Conservation (phyloP, 1,284 basidiomycete species). For the Puccinia horiana region DNA sequence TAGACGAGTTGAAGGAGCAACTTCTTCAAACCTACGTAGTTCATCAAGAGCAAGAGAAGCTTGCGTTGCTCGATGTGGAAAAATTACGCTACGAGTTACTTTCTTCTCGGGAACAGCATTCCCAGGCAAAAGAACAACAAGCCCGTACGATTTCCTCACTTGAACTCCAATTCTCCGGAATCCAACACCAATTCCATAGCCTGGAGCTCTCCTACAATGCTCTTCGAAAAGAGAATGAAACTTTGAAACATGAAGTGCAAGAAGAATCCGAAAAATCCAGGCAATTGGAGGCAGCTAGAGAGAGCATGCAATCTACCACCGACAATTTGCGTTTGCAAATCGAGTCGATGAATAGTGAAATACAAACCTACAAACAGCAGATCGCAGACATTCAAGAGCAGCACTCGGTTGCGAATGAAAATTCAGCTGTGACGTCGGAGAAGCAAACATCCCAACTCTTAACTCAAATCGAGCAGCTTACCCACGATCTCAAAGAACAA, state of each 20-base stretch:
- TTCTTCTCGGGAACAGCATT: not conserved
- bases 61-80: not conserved
- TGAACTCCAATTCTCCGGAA: not conserved
- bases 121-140: not conserved
- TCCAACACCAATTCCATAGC: conserved; percentile 24
- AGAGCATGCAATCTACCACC: not conserved
- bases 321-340: conserved; percentile 1
- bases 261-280: not conserved
- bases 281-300: not conserved
- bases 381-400: conserved; percentile 11
- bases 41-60: conserved; percentile 20
- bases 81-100: not conserved
- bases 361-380: not conserved
- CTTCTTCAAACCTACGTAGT: conserved; percentile 6
- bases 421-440: not conserved
- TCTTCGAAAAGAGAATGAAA: not conserved
- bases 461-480: conserved; percentile 7
- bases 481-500: not conserved
- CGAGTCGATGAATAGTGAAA: conserved; percentile 8
- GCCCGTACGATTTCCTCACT: conserved; percentile 1
- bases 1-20: conserved; percentile 18
- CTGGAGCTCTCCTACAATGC: not conserved
- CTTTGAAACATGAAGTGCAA: not conserved
- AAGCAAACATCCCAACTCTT: not conserved
- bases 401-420: not conserved